phyloP scores from a whole-genome alignment of 768 basidiomycete genomes.

The Amanita muscaria region DNA sequence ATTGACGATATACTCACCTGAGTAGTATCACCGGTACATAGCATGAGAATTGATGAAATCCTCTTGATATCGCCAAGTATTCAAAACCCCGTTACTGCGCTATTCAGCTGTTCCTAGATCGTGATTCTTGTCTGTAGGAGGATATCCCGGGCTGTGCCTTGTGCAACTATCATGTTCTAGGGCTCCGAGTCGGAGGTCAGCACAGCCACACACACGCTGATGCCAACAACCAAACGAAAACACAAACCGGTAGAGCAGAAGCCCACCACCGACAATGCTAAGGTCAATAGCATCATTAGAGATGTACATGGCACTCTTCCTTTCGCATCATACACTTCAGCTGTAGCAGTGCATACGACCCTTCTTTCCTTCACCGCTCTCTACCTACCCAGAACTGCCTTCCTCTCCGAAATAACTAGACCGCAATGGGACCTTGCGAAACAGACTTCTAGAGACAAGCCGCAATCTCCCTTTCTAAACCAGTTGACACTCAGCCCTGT shows the following conservation, averaged over 20 bases:
- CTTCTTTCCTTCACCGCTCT: slow-evolving; percentile 60
- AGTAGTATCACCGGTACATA: too few species aligned
- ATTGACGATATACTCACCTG: too few species aligned
- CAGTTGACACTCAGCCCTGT: slow-evolving; percentile 54
- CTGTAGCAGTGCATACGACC: slow-evolving; percentile 58
- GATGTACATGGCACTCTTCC: slow-evolving; percentile 23
- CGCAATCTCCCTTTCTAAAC: slow-evolving; percentile 64
- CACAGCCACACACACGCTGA: slow-evolving; percentile 1
- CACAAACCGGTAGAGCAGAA: neutral
- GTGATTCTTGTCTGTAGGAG: too few species aligned
- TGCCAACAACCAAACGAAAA: slow-evolving; percentile 1
- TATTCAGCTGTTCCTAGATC: too few species aligned
- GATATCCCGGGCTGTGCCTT: too few species aligned
- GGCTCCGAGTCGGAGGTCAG: too few species aligned
- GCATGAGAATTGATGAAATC: too few species aligned
- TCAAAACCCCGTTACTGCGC: too few species aligned
- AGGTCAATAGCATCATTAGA: neutral
- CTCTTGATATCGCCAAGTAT: too few species aligned
- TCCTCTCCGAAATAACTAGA: slow-evolving; percentile 30
- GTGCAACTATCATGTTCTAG: too few species aligned
- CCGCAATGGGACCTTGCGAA: slow-evolving; percentile 22
- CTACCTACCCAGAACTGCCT: slow-evolving; percentile 58
- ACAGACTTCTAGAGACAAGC: slow-evolving; percentile 44
- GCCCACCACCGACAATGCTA: neutral
- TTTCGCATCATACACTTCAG: slow-evolving; percentile 51